Percentiles rank a stretch among this genome's conserved stretches.
These are phyloP conservation scores for Histomonas meleagridis DNA, from an alignment of 208 protist genomes.

Conservation along the genomic window DNA sequence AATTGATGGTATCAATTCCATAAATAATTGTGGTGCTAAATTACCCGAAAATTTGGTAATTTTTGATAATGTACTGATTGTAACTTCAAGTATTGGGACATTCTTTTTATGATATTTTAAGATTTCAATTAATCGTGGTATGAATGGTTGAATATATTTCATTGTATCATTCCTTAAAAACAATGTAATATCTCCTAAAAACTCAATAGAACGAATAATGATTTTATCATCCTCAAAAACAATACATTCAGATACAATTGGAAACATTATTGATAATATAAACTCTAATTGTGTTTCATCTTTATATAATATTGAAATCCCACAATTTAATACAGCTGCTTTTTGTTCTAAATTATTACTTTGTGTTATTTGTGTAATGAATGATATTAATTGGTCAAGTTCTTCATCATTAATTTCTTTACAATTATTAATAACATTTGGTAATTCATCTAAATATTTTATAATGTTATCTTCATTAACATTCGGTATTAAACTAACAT, in stretches of 20 bases:
- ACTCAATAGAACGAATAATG: not conserved
- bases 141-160: not conserved
- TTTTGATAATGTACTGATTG: not conserved
- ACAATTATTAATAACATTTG: not conserved
- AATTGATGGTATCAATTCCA: not conserved
- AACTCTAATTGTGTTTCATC: not conserved
- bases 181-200: not conserved
- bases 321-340: not conserved
- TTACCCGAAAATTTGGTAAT: not conserved
- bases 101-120: not conserved
- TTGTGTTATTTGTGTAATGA: not conserved
- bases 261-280: not conserved
- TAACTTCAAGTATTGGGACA: not conserved
- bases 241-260: not conserved
- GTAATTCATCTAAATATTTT: not conserved
- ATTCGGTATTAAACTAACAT: not conserved
- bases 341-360: not conserved
- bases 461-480: not conserved
- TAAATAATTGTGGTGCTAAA: not conserved
- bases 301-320: not conserved
- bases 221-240: not conserved
- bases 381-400: not conserved
- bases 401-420: not conserved
- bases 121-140: not conserved
- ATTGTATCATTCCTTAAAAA: not conserved